Percentiles rank a stretch among this genome's conserved stretches.
phyloP scores from a whole-genome alignment of 2,329 filamentous ascomycete species.

The Aspergillus fischeri region DNA sequence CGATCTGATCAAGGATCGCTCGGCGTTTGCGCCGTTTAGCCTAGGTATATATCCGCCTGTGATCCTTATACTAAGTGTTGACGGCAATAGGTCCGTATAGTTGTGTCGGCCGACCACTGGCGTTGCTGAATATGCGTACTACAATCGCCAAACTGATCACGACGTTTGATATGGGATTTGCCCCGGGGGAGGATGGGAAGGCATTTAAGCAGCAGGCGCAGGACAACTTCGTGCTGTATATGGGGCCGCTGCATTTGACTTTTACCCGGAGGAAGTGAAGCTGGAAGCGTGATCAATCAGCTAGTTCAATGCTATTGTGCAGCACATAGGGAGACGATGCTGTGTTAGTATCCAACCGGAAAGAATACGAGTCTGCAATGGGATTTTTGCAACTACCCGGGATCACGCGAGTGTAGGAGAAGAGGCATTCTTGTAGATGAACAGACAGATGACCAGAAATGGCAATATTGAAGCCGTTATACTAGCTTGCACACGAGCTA shows the following conservation, averaged over 20 bases:
- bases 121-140: constrained; percentile 34
- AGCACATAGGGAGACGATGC: too few species aligned
- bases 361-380: too few species aligned
- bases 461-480: too few species aligned
- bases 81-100: constrained; percentile 23
- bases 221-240: constrained; percentile 35
- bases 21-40: constrained; percentile 34
- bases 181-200: constrained; percentile 32
- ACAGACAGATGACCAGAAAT: too few species aligned
- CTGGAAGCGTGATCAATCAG: too few species aligned
- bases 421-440: too few species aligned
- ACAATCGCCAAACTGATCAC: constrained; percentile 31
- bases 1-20: constrained; percentile 30
- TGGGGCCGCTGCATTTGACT: constrained; percentile 13
- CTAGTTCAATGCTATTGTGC: too few species aligned
- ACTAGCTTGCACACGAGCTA: neutral
- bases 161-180: constrained; percentile 35
- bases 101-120: constrained; percentile 38
- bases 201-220: constrained; percentile 27
- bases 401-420: too few species aligned
- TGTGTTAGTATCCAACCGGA: too few species aligned
- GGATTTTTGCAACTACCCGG: too few species aligned
- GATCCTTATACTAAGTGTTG: neutral
- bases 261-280: constrained; percentile 8
- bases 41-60: constrained; percentile 16